Percentiles rank a stretch among this genome's conserved stretches.
phyloP scores from a whole-genome alignment of 176 grass and related monocot genomes.

The Oryza brachyantha region DNA sequence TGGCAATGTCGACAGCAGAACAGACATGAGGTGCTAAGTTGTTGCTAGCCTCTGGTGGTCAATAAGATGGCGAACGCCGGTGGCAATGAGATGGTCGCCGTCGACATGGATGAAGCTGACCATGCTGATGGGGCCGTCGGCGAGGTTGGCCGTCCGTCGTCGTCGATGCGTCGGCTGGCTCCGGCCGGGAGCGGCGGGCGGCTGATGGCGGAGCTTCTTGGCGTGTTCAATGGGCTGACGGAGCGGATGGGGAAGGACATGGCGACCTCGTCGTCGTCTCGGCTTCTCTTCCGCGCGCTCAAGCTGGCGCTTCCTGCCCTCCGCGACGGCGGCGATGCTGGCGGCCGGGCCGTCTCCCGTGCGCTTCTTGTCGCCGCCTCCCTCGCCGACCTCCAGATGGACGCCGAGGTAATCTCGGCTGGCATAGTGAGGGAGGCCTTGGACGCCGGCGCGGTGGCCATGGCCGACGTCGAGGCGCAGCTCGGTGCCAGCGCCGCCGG shows the following conservation, averaged over 20 bases:
- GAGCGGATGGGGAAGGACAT: constrained; percentile 67
- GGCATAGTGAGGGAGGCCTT: constrained; percentile 78
- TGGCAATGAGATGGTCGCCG: neutral
- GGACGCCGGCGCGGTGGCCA: constrained; percentile 62
- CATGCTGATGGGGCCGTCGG: neutral
- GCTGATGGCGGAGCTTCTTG: constrained; percentile 83
- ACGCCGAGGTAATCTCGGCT: constrained; percentile 92
- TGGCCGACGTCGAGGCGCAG: constrained; percentile 64
- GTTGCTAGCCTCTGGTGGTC: neutral
- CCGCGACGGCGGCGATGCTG: constrained; percentile 29
- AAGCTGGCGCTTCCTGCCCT: constrained; percentile 76
- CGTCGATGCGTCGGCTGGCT: neutral
- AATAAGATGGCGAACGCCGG: neutral
- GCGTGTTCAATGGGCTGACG: constrained; percentile 78
- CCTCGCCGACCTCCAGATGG: constrained; percentile 96
- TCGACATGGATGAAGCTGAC: neutral
- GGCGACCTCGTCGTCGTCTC: constrained; percentile 68
- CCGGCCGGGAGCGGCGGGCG: constrained; percentile 57
- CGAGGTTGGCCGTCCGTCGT: neutral
- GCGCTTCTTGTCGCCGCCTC: constrained; percentile 64
- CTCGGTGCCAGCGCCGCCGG: constrained; percentile 53
- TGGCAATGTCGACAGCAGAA: neutral
- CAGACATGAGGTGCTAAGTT: neutral
- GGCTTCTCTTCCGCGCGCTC: constrained; percentile 72
- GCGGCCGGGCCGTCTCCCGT: constrained; percentile 33